Base-by-base conservation (phyloP, 441 rosid genomes). In the Arabidopsis lyrata region DNA sequence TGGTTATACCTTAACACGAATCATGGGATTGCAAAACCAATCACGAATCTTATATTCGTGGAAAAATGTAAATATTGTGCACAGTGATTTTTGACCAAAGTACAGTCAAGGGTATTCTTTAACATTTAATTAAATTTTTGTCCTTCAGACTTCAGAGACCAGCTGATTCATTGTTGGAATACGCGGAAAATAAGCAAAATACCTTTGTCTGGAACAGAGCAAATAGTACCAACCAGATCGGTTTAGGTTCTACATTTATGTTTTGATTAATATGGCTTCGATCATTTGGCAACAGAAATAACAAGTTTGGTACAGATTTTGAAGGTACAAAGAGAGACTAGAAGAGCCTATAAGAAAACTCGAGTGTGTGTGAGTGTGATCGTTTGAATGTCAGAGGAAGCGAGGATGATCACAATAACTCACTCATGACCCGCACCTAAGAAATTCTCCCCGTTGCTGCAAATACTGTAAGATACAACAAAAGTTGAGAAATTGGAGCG, bases 391-490 rank as follows among this genome's bases (percentile, higher is more conserved):
- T 32, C 42, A 31, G 22, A 71, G 42, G 70, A 27, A 32, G 42
- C 63, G 7, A 45, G 18, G 49, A 65, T 35, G 59, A 47, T 49
- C 41, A 61, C 22, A 15, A 60, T 39, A 48, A 63, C 52, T 29
- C 63, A 35, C 63, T 56, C 18, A 31, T 35, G 10, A 45, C 57
- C 41, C 35, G 24, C 45, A 14, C 58, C 14, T 11, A 6, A 24
- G 38, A 45, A 58, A 39, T 22, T 59, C 47, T 50, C 50, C 41
- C 63, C 47, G n/a, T 42, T n/a, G 63, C 49, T 52, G 63, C 22
- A 12, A 60, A 75, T 32, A 49, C 63, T 29, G 73, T 60, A 66
- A 48, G 72, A 48, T 50, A 67, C 73, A 27, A 68, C 69, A 60
- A 4, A 74, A 41, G 47, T 52, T 52, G 63, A 42, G 49, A 34